Percentiles rank a stretch among this genome's conserved stretches.
phyloP scores from a whole-genome alignment of 257 asterid species.

The Phtheirospermum japonicum region DNA sequence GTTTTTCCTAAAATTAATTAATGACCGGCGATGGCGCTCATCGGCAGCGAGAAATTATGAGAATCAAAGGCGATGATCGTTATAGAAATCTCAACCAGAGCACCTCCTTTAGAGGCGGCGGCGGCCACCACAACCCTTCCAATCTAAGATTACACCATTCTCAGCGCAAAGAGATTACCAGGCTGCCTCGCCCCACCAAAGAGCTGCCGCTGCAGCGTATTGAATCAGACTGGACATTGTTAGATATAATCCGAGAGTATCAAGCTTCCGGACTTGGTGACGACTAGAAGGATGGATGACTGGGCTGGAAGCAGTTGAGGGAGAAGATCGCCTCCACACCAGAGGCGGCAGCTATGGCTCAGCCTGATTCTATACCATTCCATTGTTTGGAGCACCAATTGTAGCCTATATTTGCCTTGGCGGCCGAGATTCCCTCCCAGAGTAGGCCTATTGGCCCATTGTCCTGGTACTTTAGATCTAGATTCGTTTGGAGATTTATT shows the following conservation, averaged over 20 bases:
- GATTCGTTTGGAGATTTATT: conserved; percentile 53
- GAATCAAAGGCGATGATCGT: conserved; percentile 41
- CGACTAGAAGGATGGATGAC: conserved; percentile 30
- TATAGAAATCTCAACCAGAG: conserved; percentile 23
- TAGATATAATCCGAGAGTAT: conserved; percentile 72
- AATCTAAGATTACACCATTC: conserved; percentile 39
- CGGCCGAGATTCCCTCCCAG: conserved; percentile 85
- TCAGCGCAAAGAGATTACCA: conserved; percentile 30
- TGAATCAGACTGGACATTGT: conserved; percentile 54
- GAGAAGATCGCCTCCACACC: conserved; percentile 63
- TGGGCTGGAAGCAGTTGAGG: conserved; percentile 54
- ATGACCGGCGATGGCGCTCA: conserved; percentile 28
- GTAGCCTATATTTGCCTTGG: conserved; percentile 69
- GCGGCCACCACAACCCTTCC: conserved; percentile 28
- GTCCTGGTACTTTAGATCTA: conserved; percentile 77
- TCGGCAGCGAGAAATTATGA: conserved; percentile 31
- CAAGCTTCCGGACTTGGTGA: conserved; percentile 30
- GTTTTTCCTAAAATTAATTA: no score
- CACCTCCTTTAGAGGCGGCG: conserved; percentile 27
- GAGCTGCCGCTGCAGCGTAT: conserved; percentile 31
- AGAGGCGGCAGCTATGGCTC: conserved; percentile 40
- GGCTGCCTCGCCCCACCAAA: conserved; percentile 1
- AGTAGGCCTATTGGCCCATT: conserved; percentile 84
- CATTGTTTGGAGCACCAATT: conserved; percentile 71
- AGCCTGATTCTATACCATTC: conserved; percentile 44